Evolutionary conservation across 129 eudicot genomes (phyloP).

Genomic region (Tagetes patula): DNA sequence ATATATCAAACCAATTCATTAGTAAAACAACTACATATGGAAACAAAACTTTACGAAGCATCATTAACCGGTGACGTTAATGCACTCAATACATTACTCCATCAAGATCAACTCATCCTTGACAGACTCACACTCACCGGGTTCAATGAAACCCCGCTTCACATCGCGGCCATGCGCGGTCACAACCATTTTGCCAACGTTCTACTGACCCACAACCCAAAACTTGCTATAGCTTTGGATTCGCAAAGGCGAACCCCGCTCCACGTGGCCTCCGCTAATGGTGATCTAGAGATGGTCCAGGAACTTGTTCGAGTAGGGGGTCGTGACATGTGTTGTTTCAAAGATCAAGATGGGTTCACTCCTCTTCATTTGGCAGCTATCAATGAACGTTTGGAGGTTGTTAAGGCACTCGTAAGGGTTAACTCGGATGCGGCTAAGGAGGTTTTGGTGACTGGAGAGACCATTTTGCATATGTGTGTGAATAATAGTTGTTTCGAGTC

Average conservation of each 20-base stretch:
- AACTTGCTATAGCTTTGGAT: conserved; percentile 18
- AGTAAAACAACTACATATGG: conserved; percentile 1
- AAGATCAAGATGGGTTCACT: conserved; percentile 29
- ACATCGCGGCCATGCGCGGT: conserved; percentile 32
- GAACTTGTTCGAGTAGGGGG: conserved; percentile 17
- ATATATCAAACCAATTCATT: too few relatives aligned
- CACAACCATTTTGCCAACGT: conserved; percentile 18
- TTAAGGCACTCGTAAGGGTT: conserved; percentile 14
- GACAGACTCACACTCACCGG: conserved; percentile 26
- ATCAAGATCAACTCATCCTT: conserved; percentile 28
- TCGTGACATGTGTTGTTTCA: not conserved
- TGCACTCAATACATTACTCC: conserved; percentile 22
- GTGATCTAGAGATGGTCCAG: conserved; percentile 16
- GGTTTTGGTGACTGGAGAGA: conserved; percentile 16
- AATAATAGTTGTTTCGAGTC: conserved; percentile 21
- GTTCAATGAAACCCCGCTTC: conserved; percentile 28
- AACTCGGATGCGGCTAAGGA: conserved; percentile 25
- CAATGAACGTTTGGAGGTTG: conserved; percentile 31
- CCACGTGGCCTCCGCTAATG: conserved; percentile 26
- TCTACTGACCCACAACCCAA: conserved; percentile 19
- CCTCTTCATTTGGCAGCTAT: conserved; percentile 33
- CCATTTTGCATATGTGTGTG: conserved; percentile 37
- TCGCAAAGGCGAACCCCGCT: conserved; percentile 28
- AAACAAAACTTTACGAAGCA: conserved; percentile 26
- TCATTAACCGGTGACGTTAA: conserved; percentile 24